phyloP scores from a whole-genome alignment of 805 yeast species.

The Myxozyma vanderwaltii region DNA sequence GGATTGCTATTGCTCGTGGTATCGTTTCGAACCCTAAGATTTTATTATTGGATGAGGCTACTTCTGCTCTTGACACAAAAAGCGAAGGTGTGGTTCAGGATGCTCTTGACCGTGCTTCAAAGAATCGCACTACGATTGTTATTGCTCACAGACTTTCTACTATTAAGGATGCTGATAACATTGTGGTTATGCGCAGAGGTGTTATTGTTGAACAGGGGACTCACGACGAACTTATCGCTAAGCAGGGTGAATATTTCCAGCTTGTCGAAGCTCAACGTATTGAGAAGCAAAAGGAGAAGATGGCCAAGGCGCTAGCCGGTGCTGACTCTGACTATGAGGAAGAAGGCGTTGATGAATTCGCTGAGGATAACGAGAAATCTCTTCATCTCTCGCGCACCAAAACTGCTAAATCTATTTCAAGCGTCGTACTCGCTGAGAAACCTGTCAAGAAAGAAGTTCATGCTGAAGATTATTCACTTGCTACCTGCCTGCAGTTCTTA shows the following conservation, averaged over 20 bases:
- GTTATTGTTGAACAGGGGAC: conserved; percentile 49
- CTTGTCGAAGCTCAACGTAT: conserved; percentile 40
- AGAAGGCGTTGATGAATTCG: conserved; percentile 7
- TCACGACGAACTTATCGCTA: conserved; percentile 40
- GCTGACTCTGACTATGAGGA: conserved; percentile 1
- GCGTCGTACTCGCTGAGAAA: conserved; percentile 8
- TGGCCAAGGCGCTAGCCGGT: conserved; percentile 6
- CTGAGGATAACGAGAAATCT: background rate
- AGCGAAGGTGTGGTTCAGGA: conserved; percentile 62
- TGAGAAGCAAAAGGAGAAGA: conserved; percentile 23
- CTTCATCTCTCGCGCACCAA: conserved; percentile 10
- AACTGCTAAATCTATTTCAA: conserved; percentile 20
- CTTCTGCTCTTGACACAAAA: conserved; percentile 64
- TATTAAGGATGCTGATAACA: conserved; percentile 52
- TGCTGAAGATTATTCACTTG: conserved; percentile 13
- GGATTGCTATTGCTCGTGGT: conserved; percentile 67
- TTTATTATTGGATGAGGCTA: conserved; percentile 64
- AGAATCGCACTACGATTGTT: conserved; percentile 50
- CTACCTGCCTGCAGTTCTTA: conserved; percentile 14
- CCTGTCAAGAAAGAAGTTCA: conserved; percentile 2
- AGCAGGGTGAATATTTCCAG: conserved; percentile 35
- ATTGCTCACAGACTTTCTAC: conserved; percentile 59
- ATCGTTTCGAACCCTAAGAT: conserved; percentile 57
- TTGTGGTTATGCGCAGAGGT: conserved; percentile 49
- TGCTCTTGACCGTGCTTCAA: conserved; percentile 47